Conservation (phyloP, 192 early-diverging fungal species). For the Coemansia sp. region DNA sequence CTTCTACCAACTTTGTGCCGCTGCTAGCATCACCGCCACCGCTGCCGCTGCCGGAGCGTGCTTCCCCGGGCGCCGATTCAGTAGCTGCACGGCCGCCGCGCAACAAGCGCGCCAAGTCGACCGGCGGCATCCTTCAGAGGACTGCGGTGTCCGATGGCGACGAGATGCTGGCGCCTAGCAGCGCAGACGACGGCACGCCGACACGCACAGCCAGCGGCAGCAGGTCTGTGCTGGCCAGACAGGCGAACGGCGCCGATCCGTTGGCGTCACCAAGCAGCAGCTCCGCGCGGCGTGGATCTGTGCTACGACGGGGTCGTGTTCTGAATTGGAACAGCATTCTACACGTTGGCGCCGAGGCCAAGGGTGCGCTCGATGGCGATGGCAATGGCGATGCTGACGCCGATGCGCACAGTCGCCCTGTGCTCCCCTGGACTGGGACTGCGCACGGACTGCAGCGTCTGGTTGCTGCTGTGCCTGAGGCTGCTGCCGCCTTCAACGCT, state of each 20-base stretch:
- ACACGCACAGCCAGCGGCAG: slow-evolving; percentile 10
- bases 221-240: not conserved
- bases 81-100: slow-evolving; percentile 9
- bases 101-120: slow-evolving; percentile 18
- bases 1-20: slow-evolving; percentile 49
- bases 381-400: not conserved
- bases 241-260: not conserved
- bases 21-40: slow-evolving; percentile 34
- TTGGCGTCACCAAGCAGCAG: not conserved
- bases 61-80: not conserved
- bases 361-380: not conserved
- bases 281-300: slow-evolving; percentile 9
- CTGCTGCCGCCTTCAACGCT: slow-evolving; percentile 47
- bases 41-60: not conserved
- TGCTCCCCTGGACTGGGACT: slow-evolving; percentile 40
- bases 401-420: slow-evolving; percentile 37
- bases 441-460: slow-evolving; percentile 38
- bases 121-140: slow-evolving; percentile 11
- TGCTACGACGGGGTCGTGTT: slow-evolving; percentile 45
- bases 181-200: slow-evolving; percentile 11
- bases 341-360: slow-evolving; percentile 36
- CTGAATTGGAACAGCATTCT: slow-evolving; percentile 51
- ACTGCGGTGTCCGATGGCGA: slow-evolving; percentile 2
- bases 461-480: slow-evolving; percentile 38
- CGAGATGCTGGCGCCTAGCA: not conserved